Percentiles rank a stretch among this genome's conserved stretches.
Conservation (phyloP, 352 stramenopile species). For the Phytophthora boehmeriae region DNA sequence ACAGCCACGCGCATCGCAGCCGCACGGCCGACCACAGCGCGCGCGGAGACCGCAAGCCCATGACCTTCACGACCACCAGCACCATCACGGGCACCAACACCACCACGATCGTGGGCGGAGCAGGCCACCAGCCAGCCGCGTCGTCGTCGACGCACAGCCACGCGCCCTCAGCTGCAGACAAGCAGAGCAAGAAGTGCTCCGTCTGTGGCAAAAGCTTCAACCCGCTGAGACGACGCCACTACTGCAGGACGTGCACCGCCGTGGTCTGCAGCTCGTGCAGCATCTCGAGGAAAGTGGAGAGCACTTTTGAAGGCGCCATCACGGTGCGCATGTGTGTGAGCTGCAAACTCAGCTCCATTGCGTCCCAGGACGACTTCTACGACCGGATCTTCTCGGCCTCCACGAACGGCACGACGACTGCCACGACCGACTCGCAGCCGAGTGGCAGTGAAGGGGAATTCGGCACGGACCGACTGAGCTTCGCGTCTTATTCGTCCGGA, state of each 20-base stretch:
- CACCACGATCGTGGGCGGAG: slow-evolving; percentile 41
- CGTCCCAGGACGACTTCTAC: slow-evolving; percentile 80
- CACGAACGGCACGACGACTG: slow-evolving; percentile 15
- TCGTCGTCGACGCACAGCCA: slow-evolving; percentile 16
- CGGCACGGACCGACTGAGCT: slow-evolving; percentile 49
- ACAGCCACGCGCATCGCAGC: slow-evolving; percentile 27
- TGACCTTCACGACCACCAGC: slow-evolving; percentile 45
- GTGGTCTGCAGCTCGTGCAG: slow-evolving; percentile 85
- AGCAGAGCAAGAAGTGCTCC: slow-evolving; percentile 66
- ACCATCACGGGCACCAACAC: slow-evolving; percentile 34
- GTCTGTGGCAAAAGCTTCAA: slow-evolving; percentile 89
- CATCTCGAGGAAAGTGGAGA: slow-evolving; percentile 70
- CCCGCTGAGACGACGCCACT: slow-evolving; percentile 74
- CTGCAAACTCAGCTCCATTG: slow-evolving; percentile 80
- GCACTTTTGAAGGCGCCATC: slow-evolving; percentile 50
- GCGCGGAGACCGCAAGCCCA: slow-evolving; percentile 32
- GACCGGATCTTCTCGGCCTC: slow-evolving; percentile 77
- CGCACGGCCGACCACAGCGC: slow-evolving; percentile 27
- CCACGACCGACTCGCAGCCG: slow-evolving; percentile 28
- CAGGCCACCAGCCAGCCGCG: slow-evolving; percentile 11
- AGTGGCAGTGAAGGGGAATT: slow-evolving; percentile 44
- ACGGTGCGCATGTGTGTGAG: slow-evolving; percentile 81
- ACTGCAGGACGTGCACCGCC: slow-evolving; percentile 70
- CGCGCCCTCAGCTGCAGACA: slow-evolving; percentile 18
- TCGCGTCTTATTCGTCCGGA: slow-evolving; percentile 51